Percentiles rank a stretch among this genome's conserved stretches.
These are phyloP conservation scores for Globisporangium mamillatum DNA, from an alignment of 352 stramenopile species.

Conservation along the genomic window DNA sequence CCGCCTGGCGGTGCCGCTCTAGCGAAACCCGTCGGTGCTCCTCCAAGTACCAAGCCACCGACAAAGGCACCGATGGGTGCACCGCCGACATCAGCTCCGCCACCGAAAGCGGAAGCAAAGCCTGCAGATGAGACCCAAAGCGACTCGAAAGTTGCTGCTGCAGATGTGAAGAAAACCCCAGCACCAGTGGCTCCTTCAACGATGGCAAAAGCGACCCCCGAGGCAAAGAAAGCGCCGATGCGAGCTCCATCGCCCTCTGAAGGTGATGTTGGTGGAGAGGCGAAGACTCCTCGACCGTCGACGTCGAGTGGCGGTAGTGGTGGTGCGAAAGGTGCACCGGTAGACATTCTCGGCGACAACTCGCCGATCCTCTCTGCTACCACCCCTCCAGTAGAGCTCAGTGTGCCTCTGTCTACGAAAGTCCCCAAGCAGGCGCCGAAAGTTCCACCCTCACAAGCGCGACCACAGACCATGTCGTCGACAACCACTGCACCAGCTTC, in stretches of 20 bases:
- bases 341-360: constrained; percentile 46
- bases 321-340: constrained; percentile 23
- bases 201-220: constrained; percentile 7
- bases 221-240: constrained; percentile 6
- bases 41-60: constrained; percentile 16
- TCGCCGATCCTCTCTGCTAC: constrained; percentile 19
- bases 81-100: constrained; percentile 2
- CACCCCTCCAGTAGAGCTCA: constrained; percentile 11
- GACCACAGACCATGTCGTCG: background rate
- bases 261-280: background rate
- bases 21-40: constrained; percentile 23
- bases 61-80: background rate
- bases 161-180: constrained; percentile 3
- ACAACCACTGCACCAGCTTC: background rate
- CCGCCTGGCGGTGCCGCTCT: constrained; percentile 29
- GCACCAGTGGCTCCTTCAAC: background rate
- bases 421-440: constrained; percentile 21
- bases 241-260: background rate
- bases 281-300: constrained; percentile 13
- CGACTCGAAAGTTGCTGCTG: background rate
- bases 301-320: background rate
- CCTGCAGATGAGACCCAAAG: background rate
- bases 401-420: constrained; percentile 22
- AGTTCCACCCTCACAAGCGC: background rate
- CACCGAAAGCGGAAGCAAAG: constrained; percentile 29